phyloP scores from a whole-genome alignment of 495 filamentous ascomycete genomes.

The Aspergillus bridgeri region DNA sequence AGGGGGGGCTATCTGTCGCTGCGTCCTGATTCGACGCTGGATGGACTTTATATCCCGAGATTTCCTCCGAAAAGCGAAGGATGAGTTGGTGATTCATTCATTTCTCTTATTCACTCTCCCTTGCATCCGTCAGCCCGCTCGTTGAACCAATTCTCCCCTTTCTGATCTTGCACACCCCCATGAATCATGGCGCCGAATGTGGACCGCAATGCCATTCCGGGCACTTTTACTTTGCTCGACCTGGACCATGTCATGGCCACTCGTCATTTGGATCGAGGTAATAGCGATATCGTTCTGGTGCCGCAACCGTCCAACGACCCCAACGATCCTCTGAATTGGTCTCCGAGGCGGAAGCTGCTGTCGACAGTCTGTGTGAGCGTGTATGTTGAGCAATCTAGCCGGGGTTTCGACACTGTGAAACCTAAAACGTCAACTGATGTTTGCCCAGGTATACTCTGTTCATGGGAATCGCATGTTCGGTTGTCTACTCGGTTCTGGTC shows the following conservation, averaged over 20 bases:
- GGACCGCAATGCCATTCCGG: slow-evolving; percentile 46
- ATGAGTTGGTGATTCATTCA: not conserved
- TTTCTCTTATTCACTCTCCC: not conserved
- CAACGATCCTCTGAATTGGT: slow-evolving; percentile 63
- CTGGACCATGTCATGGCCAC: slow-evolving; percentile 45
- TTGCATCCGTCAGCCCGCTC: not conserved
- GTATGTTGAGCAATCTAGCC: slow-evolving; percentile 18
- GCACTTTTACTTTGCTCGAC: slow-evolving; percentile 55
- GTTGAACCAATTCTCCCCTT: not conserved
- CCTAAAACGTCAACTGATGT: not conserved
- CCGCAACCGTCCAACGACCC: slow-evolving; percentile 56
- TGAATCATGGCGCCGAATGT: slow-evolving; percentile 28
- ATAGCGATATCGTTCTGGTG: slow-evolving; percentile 56
- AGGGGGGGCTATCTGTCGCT: not conserved
- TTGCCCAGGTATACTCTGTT: slow-evolving; percentile 54
- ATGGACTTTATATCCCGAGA: not conserved
- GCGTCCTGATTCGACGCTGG: not conserved
- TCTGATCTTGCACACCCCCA: not conserved
- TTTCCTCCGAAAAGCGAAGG: not conserved
- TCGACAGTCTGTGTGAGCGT: slow-evolving; percentile 47
- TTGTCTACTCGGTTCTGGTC: slow-evolving; percentile 59
- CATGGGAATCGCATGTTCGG: slow-evolving; percentile 56
- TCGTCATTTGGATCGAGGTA: slow-evolving; percentile 34
- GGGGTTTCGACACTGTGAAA: not conserved
- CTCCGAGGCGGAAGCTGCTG: slow-evolving; percentile 50